Evolutionary conservation across 1,284 basidiomycete species (phyloP), one percentile per base, ranked within the genome.

Genomic region (Bjerkandera adusta): DNA sequence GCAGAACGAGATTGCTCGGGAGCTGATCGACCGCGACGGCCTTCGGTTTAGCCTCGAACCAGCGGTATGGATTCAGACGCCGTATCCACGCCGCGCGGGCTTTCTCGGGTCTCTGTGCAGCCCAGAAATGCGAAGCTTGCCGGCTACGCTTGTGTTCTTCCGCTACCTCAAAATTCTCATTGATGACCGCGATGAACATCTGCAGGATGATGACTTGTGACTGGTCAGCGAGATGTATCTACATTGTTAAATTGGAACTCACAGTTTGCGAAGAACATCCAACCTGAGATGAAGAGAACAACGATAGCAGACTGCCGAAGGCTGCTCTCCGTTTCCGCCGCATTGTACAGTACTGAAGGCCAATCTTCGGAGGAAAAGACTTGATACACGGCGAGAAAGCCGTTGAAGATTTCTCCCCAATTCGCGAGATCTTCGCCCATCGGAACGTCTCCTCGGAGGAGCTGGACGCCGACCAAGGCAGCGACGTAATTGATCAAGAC

Each of bases 121-220:
- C 79, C 69, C 77, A 83, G 57, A 82, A 86, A 49, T 78, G 70
- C 3, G 74, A 83, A 6, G 89, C 82, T 65, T 98, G 96, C 55
- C 88, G 80, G 37, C 81, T 79, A 47, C 86, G 83, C 69, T 97
- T 97, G 37, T 85, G 79, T 63, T 96, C 92, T 61, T 98, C 96
- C 0, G 93, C 92, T 3, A 97, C 82, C 35, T 88, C 79, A 58
- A 98, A 98, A 67, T 97, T 97, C 72, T 97, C 95, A 65, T 97
- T 94, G 75, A 99, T 95, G 44, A 98, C 95, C 27, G 95, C 96
- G 60, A 99, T 94, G 72, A 98, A 97, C 86, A 98, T 92, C 60
- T 97, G 94, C 47, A 97, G 66, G n/a, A 98, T 76, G 59, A 97
- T 93, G 71, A 95, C 92, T 93, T 52, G n/a, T n/a, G n/a, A n/a